Base-by-base conservation (phyloP, 1,284 basidiomycete genomes). In the Leccinum fallax region DNA sequence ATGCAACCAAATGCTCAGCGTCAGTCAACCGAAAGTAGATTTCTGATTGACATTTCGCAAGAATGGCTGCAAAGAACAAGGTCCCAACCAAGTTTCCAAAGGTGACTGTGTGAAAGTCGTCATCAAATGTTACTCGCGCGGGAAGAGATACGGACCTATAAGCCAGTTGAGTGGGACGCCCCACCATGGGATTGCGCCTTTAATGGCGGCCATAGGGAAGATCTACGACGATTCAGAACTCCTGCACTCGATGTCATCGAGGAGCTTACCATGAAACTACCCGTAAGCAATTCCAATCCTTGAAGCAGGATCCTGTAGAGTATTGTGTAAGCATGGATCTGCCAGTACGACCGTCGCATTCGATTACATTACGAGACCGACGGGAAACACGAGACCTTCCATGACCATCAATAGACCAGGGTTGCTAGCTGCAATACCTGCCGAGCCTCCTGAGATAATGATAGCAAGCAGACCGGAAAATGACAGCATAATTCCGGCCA, bases 31-130 rank as follows among this genome's bases (percentile, higher is more conserved):
- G 21, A 24, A 11, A 46, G 43, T 2, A 43, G 8, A 54, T 16
- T n/a, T 28, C 4, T 24, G 10, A 69, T 83, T 60, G 69, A 89
- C 88, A 86, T 69, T 85, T 85, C 13, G 85, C 83, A 54, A 92
- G 80, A 55, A 92, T 77, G 13, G 83, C 86, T 2, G 80, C 88
- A 67, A 90, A 90, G 76, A 91, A 87, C 11, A 92, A 77, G 63
- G 87, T 87, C 38, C 90, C 90, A 19, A 77, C 78, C 16, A 92
- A 80, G 67, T 92, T 92, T 26, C 90, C 90, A 63, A 89, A 86
- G n/a, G 84, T 82, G 9, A 89, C 89, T 90, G 61, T 16, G 52
- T 13, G 53, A 21, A 54, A 32, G 71, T 38, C 46, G 26, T 3
- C 15, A 13, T 10, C 21, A n/a, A 32, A n/a, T 53, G 13, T 10